Base-by-base conservation (phyloP, 352 stramenopile species). In the Pelagophyceae sp. region DNA sequence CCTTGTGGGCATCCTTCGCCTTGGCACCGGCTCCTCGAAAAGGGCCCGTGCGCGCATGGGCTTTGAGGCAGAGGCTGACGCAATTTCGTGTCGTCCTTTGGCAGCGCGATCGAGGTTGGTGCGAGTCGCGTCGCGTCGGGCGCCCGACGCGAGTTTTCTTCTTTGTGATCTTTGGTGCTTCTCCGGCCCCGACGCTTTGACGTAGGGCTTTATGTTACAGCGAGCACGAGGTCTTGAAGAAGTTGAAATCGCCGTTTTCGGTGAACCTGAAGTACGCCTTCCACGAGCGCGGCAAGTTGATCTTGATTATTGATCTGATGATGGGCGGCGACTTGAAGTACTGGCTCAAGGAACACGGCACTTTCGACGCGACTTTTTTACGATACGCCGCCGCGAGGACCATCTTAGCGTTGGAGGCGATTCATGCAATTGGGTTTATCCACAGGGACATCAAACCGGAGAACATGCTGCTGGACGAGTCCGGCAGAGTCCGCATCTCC, bases 181-280 rank as follows among this genome's bases (percentile, higher is more conserved):
- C n/a, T n/a, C n/a, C n/a, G n/a, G n/a, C n/a, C n/a, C n/a, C n/a
- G n/a, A n/a, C n/a, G n/a, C n/a, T n/a, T n/a, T n/a, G n/a, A 89
- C 70, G 85, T 87, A 64, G n/a, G n/a, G n/a, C n/a, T n/a, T 71
- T 89, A 37, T 88, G 83, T 77, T 80, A 83, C 76, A 92, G 91
- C 80, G 91, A 96, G 83, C 84, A 88, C 40, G 81, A 86, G 54
- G 88, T 90, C 72, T 80, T 96, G 31, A 83, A 87, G 63, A 82
- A 86, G 60, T 80, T 96, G 11, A 83, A 91, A 35, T 92, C 85
- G 74, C 88, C 89, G 1, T 96, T 96, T 83, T 86, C 95, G 38
- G 89, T 96, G 38, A 93, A 90, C 81, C 83, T 97, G 32, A 94
- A 94, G 77, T 97, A 96, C 81, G 88, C 91, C 11, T 97, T 96